Conservation (phyloP, 1,284 basidiomycete species). For the Kalmanozyma brasiliensis region DNA sequence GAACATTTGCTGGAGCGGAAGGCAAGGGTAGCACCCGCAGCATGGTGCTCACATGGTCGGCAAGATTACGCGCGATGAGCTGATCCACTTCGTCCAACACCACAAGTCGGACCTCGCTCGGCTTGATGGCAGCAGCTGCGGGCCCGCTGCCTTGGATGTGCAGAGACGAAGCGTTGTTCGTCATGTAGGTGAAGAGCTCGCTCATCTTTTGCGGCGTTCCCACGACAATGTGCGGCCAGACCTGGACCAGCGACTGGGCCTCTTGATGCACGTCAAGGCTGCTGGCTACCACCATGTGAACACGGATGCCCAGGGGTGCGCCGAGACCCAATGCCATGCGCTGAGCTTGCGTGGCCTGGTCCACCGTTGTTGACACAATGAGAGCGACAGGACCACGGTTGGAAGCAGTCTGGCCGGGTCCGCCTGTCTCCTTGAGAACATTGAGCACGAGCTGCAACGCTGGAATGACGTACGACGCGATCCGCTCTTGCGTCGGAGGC, state of each 20-base stretch:
- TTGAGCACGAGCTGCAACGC: constrained; percentile 58
- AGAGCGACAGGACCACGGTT: constrained; percentile 70
- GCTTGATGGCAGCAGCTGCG: constrained; percentile 62
- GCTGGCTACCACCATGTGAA: constrained; percentile 56
- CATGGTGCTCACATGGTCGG: constrained; percentile 92
- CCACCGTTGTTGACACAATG: constrained; percentile 95
- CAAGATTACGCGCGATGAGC: constrained; percentile 92
- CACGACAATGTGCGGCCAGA: constrained; percentile 85
- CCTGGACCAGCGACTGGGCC: constrained; percentile 47
- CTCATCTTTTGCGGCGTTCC: constrained; percentile 96
- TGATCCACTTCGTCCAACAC: constrained; percentile 98
- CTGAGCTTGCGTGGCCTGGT: constrained; percentile 97
- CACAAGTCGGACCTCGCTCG: constrained; percentile 86
- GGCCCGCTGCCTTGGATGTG: constrained; percentile 20
- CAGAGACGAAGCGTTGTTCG: constrained; percentile 63
- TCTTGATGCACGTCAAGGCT: constrained; percentile 53
- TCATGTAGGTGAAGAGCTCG: constrained; percentile 87
- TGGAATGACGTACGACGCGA: constrained; percentile 81
- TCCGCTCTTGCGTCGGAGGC: constrained; percentile 96
- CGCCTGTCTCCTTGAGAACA: constrained; percentile 46
- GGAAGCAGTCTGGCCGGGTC: constrained; percentile 28
- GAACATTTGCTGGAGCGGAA: constrained; percentile 5
- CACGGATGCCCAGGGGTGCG: constrained; percentile 72
- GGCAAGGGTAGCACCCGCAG: constrained; percentile 88
- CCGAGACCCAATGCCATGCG: constrained; percentile 95